These are phyloP conservation scores for Microdochium bolleyi DNA, from an alignment of 2,329 filamentous ascomycete species.

Conservation along the genomic window DNA sequence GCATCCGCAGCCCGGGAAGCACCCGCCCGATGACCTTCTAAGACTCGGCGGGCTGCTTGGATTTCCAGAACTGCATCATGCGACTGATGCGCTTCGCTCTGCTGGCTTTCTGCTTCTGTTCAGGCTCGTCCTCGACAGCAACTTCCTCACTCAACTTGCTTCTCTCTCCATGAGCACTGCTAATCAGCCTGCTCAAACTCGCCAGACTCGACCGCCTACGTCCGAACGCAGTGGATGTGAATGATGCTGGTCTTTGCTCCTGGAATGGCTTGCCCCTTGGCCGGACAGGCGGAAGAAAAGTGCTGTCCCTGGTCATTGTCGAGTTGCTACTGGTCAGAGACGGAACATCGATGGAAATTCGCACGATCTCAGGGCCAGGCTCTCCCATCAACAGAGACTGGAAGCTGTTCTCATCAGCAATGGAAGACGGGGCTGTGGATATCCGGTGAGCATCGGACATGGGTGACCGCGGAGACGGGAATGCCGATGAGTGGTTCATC, in stretches of 20 bases:
- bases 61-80: constrained; percentile 74
- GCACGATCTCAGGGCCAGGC: constrained; percentile 59
- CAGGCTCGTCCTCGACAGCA: constrained; percentile 43
- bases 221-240: constrained; percentile 54
- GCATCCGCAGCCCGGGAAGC: background rate
- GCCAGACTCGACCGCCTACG: constrained; percentile 69
- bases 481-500: constrained; percentile 55
- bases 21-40: background rate
- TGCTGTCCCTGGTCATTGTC: constrained; percentile 65
- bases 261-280: constrained; percentile 33
- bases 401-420: constrained; percentile 63
- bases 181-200: constrained; percentile 69
- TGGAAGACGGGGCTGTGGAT: constrained; percentile 67
- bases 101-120: constrained; percentile 51
- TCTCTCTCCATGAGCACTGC: constrained; percentile 64
- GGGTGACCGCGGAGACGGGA: constrained; percentile 61
- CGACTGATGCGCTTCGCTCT: constrained; percentile 64
- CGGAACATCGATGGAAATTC: constrained; percentile 66
- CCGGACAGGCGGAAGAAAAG: constrained; percentile 27
- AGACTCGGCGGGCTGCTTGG: constrained; percentile 29
- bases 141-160: constrained; percentile 70
- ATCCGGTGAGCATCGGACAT: constrained; percentile 64
- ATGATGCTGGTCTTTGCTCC: constrained; percentile 53
- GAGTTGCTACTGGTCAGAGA: constrained; percentile 70
- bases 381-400: constrained; percentile 67